These are phyloP conservation scores for Tetrahymena malaccensis DNA, from an alignment of 73 alveolate species.

Conservation along the genomic window DNA sequence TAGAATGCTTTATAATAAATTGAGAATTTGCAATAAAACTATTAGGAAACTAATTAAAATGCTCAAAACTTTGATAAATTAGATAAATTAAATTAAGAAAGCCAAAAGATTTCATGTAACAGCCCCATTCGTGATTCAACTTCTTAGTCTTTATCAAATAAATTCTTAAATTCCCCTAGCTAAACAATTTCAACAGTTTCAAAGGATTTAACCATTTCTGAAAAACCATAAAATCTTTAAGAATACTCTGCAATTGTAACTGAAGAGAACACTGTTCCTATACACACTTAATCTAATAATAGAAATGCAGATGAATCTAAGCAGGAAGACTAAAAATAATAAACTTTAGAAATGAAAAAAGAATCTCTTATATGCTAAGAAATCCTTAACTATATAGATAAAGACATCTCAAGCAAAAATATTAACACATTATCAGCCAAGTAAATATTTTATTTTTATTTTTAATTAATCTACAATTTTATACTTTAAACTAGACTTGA, in stretches of 20 bases:
- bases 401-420: slow-evolving; percentile 6
- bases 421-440: slow-evolving; percentile 15
- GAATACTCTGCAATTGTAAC: neutral
- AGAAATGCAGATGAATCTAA: neutral
- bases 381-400: neutral
- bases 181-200: neutral
- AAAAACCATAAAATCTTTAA: neutral
- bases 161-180: neutral
- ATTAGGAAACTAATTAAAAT: neutral
- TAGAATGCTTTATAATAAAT: neutral
- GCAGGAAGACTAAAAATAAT: neutral
- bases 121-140: neutral
- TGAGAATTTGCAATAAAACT: neutral
- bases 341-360: neutral
- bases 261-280: neutral
- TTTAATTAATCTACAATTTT: neutral
- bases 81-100: neutral
- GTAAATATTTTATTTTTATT: neutral
- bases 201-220: neutral
- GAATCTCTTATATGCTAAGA: neutral
- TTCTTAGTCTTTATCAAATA: neutral
- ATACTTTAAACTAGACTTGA: slow-evolving; percentile 49
- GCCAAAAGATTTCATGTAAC: neutral
- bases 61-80: neutral
- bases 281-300: neutral